Percentiles rank a stretch among this genome's conserved stretches.
phyloP scores from a whole-genome alignment of 148 eudicot genomes.

The Nyssa sinensis region DNA sequence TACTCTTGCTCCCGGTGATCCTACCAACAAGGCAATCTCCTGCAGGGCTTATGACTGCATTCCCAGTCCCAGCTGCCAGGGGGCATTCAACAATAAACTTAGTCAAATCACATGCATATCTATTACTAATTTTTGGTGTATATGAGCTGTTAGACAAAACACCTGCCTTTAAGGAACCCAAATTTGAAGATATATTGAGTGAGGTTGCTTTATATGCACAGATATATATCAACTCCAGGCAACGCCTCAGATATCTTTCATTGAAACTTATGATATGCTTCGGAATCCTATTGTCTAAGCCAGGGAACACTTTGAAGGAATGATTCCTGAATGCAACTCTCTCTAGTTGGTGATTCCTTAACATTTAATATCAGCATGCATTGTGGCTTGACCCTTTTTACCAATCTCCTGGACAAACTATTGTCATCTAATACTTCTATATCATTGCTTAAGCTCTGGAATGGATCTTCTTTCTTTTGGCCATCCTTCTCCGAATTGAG shows the following conservation, averaged over 20 bases:
- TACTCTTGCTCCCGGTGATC: conserved; percentile 53
- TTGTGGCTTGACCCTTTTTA: conserved; percentile 8
- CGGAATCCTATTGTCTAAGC: conserved; percentile 26
- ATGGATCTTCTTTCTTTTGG: conserved; percentile 15
- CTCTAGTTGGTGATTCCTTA: conserved; percentile 16
- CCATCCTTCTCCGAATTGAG: conserved; percentile 8
- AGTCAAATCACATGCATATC: conserved; percentile 10
- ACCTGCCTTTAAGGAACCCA: conserved; percentile 20
- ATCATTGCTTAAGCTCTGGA: conserved; percentile 9
- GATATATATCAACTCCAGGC: conserved; percentile 46
- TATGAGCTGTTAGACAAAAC: conserved; percentile 14
- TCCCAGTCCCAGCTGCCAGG: conserved; percentile 18
- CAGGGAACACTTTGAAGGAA: conserved; percentile 16
- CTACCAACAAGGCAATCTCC: conserved; percentile 47
- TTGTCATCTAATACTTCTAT: conserved; percentile 17
- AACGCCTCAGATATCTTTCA: conserved; percentile 49
- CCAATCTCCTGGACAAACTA: conserved; percentile 4
- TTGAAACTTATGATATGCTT: conserved; percentile 43
- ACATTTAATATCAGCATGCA: conserved; percentile 15
- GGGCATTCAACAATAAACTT: conserved; percentile 18
- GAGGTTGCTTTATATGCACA: conserved; percentile 35
- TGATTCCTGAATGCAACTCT: conserved; percentile 21
- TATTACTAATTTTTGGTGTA: conserved; percentile 19
- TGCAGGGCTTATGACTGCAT: conserved; percentile 20
- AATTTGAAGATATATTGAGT: background rate